Conservation (phyloP, 495 filamentous ascomycete species). For the Coniosporium apollinis region DNA sequence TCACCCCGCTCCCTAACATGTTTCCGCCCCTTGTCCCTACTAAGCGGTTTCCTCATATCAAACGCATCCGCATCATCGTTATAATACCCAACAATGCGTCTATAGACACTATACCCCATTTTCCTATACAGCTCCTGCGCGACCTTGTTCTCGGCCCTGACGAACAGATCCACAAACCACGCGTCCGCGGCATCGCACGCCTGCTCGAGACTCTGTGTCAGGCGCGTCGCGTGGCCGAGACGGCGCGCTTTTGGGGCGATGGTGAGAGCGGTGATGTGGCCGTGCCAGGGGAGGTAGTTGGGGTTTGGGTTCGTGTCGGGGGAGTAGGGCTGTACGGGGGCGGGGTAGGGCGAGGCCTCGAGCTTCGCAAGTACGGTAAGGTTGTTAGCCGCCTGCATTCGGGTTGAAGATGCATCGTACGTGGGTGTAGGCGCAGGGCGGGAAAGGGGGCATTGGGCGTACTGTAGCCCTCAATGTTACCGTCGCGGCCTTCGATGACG, state of each 20-base stretch:
- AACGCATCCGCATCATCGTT: constrained; percentile 86
- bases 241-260: constrained; percentile 75
- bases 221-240: constrained; percentile 63
- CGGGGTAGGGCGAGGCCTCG: constrained; percentile 56
- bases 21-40: constrained; percentile 58
- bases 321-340: constrained; percentile 47
- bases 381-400: constrained; percentile 1
- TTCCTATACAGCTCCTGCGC: constrained; percentile 77
- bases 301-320: constrained; percentile 25
- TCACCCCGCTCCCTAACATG: constrained; percentile 75
- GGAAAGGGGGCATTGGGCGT: constrained; percentile 18
- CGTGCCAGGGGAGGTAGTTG: constrained; percentile 89
- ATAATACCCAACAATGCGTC: constrained; percentile 81
- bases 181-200: constrained; percentile 63
- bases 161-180: constrained; percentile 94
- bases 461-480: constrained; percentile 89
- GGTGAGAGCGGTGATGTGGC: constrained; percentile 91
- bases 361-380: constrained; percentile 81
- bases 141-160: constrained; percentile 70
- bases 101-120: constrained; percentile 80
- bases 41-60: constrained; percentile 89
- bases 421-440: too few species aligned
- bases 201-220: constrained; percentile 63
- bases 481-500: constrained; percentile 61
- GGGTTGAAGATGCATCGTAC: not conserved